A percentile compares a stretch with the other conserved stretches of the same genome.
Evolutionary conservation across 345 rosid genomes (phyloP).

Genomic region (Dipteronia dyeriana): DNA sequence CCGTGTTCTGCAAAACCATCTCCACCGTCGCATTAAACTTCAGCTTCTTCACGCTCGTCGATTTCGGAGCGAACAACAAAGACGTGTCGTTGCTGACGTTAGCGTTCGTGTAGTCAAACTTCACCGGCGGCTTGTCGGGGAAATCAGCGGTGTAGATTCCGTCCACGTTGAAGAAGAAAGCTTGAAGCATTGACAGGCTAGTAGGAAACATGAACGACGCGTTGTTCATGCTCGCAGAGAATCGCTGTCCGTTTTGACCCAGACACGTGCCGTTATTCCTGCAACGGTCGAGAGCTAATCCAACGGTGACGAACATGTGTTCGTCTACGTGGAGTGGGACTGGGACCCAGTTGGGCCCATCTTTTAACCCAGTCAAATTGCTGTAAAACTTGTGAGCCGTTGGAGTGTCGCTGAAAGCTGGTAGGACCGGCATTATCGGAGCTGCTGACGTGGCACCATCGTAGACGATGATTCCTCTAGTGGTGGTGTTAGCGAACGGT

Average conservation of each 20-base stretch:
- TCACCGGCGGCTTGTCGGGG: slow-evolving; percentile 57
- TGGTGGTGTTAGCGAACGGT: slow-evolving; percentile 51
- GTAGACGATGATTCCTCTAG: slow-evolving; percentile 65
- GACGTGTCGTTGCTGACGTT: slow-evolving; percentile 28
- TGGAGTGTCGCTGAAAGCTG: slow-evolving; percentile 62
- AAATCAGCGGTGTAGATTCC: slow-evolving; percentile 73
- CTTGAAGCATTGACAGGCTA: slow-evolving; percentile 59
- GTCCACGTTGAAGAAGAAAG: slow-evolving; percentile 44
- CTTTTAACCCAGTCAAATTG: slow-evolving; percentile 43
- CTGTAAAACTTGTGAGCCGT: slow-evolving; percentile 67
- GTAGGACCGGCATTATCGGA: slow-evolving; percentile 65
- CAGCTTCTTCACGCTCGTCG: slow-evolving; percentile 58
- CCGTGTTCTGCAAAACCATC: slow-evolving; percentile 75
- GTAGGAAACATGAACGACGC: slow-evolving; percentile 57
- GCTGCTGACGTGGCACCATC: slow-evolving; percentile 23
- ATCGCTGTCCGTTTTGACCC: slow-evolving; percentile 33
- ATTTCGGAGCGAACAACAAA: slow-evolving; percentile 47
- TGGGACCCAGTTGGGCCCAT: slow-evolving; percentile 61
- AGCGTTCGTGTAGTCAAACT: slow-evolving; percentile 65
- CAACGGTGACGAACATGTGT: slow-evolving; percentile 68
- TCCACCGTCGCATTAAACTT: slow-evolving; percentile 78
- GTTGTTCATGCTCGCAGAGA: slow-evolving; percentile 83
- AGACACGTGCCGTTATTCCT: slow-evolving; percentile 51
- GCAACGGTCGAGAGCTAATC: slow-evolving; percentile 51
- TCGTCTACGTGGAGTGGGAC: slow-evolving; percentile 69